phyloP scores from a whole-genome alignment of 1,284 basidiomycete genomes.

The Polyporus tsugae region DNA sequence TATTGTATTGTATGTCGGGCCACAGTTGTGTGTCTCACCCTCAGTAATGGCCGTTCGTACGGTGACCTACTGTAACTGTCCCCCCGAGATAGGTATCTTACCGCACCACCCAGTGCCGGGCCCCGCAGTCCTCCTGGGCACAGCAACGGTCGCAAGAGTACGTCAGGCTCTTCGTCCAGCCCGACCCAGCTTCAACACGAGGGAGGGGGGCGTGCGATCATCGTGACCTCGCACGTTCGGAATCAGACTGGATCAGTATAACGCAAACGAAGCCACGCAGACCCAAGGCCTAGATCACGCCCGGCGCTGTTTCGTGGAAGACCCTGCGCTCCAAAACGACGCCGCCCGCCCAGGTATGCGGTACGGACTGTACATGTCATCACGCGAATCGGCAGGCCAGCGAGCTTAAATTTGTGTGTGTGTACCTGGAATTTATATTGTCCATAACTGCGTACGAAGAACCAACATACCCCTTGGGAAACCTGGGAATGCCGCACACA shows the following conservation, averaged over 20 bases:
- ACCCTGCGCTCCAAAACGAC: neutral
- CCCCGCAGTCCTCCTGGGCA: neutral
- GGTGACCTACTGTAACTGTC: neutral
- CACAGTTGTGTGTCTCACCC: neutral
- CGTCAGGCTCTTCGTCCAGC: neutral
- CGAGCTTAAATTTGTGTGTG: neutral
- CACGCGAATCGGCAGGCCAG: neutral
- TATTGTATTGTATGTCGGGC: neutral
- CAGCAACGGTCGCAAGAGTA: neutral
- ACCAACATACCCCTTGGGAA: neutral
- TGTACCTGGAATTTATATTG: neutral
- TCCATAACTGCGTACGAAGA: neutral
- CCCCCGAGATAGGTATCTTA: neutral
- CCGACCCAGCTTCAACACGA: no score
- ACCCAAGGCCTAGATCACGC: neutral
- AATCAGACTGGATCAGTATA: slow-evolving; percentile 6
- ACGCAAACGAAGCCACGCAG: neutral
- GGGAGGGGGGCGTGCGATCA: neutral
- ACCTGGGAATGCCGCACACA: neutral
- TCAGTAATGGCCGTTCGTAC: neutral
- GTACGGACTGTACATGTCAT: neutral
- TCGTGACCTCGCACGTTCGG: neutral
- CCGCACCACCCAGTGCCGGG: neutral
- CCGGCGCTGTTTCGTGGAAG: neutral
- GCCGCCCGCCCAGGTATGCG: neutral